Evolutionary conservation across 1,284 basidiomycete genomes (phyloP), one percentile per base, ranked within the genome.

Genomic region (Golubevia pallescens): DNA sequence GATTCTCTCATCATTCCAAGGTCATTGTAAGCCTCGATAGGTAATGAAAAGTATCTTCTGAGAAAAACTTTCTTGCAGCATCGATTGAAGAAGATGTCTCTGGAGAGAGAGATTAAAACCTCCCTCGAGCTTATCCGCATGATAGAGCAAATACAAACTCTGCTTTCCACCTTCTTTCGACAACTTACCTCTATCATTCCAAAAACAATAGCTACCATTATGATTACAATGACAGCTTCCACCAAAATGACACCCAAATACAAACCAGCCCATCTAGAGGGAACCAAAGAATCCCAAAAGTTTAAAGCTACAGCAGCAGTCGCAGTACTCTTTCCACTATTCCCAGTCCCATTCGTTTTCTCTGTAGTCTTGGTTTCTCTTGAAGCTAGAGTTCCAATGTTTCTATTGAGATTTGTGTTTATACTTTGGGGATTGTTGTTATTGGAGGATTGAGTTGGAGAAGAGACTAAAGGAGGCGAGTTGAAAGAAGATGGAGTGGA

Each of bases 161-260:
- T 28, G 28, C 28, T 28, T 28, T 28, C 28, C 2, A 2, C 28
- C 28, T n/a, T n/a, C n/a, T n/a, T n/a, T n/a, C 19, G 2, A 6
- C 14, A 2, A 23, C 57, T 64, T 8, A 62, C 60, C 58, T 32
- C 61, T 61, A 80, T 77, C 48, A 62, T 57, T 6, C 58, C 77
- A 51, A 79, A 80, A 52, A 74, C 76, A 64, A 69, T 67, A 16
- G 63, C 68, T 34, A 77, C 77, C 21, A 80, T 68, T 0, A 66
- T 66, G 42, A 77, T 75, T 38, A 80, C 67, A 53, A 73, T 65
- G 19, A 60, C 24, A 1, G 78, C 71, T 62, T 80, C 74, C 62
- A 73, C 48, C 8, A 69, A 53, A 54, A 68, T 57, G n/a, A 57
- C 55, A 57, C 23, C 32, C 55, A 57, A 34, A 34, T 24, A 57